A percentile compares a stretch with the other conserved stretches of the same genome.
These are phyloP conservation scores for Solanum bulbocastanum DNA, from an alignment of 257 asterid species.

Conservation along the genomic window DNA sequence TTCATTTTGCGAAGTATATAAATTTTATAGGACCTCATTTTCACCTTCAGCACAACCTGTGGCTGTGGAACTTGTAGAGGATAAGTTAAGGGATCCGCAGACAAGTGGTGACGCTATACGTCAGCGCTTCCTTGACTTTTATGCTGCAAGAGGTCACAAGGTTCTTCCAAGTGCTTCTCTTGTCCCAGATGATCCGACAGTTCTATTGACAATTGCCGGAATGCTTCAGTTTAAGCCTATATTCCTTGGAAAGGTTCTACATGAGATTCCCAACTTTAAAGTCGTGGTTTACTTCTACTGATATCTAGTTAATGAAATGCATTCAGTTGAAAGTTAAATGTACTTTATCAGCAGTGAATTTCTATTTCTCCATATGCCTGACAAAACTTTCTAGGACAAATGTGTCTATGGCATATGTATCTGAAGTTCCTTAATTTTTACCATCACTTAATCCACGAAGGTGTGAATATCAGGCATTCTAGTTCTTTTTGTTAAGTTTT, in stretches of 20 bases:
- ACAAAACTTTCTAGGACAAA: neutral
- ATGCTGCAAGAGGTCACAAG: constrained; percentile 73
- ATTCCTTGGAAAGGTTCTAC: constrained; percentile 84
- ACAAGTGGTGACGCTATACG: constrained; percentile 81
- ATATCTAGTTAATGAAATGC: neutral
- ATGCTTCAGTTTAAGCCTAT: constrained; percentile 98
- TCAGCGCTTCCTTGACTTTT: constrained; percentile 65
- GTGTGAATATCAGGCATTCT: neutral
- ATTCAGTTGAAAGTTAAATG: neutral
- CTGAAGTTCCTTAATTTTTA: neutral
- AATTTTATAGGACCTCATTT: constrained; percentile 12
- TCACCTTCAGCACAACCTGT: constrained; percentile 73
- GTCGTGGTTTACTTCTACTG: constrained; percentile 1
- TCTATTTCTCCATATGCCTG: neutral
- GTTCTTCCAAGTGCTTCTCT: constrained; percentile 93
- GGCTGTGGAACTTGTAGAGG: constrained; percentile 54
- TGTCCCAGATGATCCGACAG: constrained; percentile 97
- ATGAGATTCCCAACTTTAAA: constrained; percentile 10
- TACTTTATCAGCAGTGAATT: neutral
- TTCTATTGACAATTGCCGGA: constrained; percentile 90
- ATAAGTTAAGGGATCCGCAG: constrained; percentile 17
- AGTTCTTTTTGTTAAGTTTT: neutral
- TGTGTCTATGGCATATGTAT: neutral
- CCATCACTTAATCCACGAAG: neutral
- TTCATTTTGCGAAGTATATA: neutral